A percentile compares a stretch with the other conserved stretches of the same genome.
Conservation (phyloP, 495 filamentous ascomycete genomes). For the Umbilicaria muhlenbergii region DNA sequence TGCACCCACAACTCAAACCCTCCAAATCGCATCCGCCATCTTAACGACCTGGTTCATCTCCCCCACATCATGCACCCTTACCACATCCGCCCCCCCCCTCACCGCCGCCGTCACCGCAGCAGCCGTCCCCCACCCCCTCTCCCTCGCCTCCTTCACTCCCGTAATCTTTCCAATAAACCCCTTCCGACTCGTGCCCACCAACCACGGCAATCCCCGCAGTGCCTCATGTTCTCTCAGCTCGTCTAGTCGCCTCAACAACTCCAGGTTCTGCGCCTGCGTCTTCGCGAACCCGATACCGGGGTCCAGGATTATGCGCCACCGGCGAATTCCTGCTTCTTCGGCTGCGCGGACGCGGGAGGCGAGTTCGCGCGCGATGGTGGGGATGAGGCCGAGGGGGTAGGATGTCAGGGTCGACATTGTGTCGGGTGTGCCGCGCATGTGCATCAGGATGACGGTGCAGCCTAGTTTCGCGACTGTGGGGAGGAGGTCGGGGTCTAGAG, state of each 20-base stretch:
- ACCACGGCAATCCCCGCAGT: slow-evolving; percentile 65
- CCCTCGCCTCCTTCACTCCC: slow-evolving; percentile 48
- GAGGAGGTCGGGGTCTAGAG: slow-evolving; percentile 69
- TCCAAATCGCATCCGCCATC: slow-evolving; percentile 85
- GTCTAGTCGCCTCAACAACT: slow-evolving; percentile 52
- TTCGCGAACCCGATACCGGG: slow-evolving; percentile 94
- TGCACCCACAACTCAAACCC: slow-evolving; percentile 16
- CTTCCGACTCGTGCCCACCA: slow-evolving; percentile 82
- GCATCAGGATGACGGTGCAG: slow-evolving; percentile 81
- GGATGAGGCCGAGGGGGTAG: slow-evolving; percentile 65
- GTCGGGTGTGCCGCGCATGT: slow-evolving; percentile 78
- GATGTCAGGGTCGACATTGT: slow-evolving; percentile 60
- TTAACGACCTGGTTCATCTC: slow-evolving; percentile 80
- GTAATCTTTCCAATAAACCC: slow-evolving; percentile 75
- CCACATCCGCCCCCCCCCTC: slow-evolving; percentile 84
- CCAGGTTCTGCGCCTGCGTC: slow-evolving; percentile 59
- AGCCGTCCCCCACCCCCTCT: slow-evolving; percentile 73
- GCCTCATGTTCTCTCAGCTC: slow-evolving; percentile 46
- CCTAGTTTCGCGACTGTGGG: slow-evolving; percentile 61
- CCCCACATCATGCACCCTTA: slow-evolving; percentile 83
- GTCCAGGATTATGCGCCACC: slow-evolving; percentile 92
- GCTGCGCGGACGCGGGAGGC: slow-evolving; percentile 54
- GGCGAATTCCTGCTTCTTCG: slow-evolving; percentile 64
- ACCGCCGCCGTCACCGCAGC: slow-evolving; percentile 78
- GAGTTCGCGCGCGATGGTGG: slow-evolving; percentile 54